Conservation (phyloP, 2,329 filamentous ascomycete genomes). For the Botryotinia globosa region DNA sequence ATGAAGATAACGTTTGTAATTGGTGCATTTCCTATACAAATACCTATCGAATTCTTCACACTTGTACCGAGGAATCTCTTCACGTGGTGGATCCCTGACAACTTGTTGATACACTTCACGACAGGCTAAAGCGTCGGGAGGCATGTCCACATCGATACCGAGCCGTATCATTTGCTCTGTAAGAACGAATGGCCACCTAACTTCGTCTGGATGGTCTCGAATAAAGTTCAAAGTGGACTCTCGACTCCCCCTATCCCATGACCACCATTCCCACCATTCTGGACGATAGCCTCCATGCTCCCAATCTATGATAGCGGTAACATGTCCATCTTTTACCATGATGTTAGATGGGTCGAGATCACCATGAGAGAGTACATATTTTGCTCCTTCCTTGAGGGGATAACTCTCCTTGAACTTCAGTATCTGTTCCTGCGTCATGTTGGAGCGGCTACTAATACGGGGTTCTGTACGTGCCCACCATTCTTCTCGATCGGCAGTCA, state of each 20-base stretch:
- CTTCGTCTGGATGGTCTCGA: neutral
- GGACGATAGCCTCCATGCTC: conserved; percentile 1
- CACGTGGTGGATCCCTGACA: accelerated
- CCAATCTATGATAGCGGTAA: conserved; percentile 11
- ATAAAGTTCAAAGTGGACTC: accelerated
- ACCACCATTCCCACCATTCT: neutral
- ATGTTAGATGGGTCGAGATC: neutral
- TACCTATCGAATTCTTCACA: neutral
- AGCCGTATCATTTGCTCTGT: neutral
- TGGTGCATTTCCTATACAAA: neutral
- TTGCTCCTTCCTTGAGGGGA: neutral
- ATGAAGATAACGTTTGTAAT: neutral
- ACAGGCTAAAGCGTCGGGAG: neutral
- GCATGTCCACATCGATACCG: neutral
- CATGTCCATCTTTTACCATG: conserved; percentile 10
- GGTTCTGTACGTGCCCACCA: conserved; percentile 6
- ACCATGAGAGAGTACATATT: conserved; percentile 9
- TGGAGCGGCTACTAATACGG: neutral
- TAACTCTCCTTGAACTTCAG: neutral
- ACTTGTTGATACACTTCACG: no score
- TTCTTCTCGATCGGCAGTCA: conserved; percentile 1
- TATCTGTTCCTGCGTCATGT: accelerated
- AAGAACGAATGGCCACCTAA: accelerated
- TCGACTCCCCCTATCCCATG: accelerated
- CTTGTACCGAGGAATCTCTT: neutral